Evolutionary conservation across 441 rosid species (phyloP).

Genomic region (Biscutella laevigata): DNA sequence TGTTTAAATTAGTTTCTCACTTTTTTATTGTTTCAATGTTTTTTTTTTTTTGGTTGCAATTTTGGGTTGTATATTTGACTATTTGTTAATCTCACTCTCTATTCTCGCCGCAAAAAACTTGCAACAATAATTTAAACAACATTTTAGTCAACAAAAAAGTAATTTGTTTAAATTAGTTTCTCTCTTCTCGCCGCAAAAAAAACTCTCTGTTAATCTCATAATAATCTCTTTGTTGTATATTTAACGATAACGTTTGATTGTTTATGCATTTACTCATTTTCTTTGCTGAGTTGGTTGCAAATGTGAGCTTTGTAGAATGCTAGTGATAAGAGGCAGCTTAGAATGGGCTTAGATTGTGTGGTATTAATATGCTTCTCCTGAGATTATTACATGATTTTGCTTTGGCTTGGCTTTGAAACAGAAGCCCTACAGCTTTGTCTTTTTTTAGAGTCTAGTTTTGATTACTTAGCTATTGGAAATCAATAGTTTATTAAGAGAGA

Average conservation of each 20-base stretch:
- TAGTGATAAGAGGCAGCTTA: not conserved
- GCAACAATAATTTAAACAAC: too few species aligned
- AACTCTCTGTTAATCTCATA: constrained; percentile 17
- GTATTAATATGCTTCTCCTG: not conserved
- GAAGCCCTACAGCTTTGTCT: not conserved
- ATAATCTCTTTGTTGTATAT: not conserved
- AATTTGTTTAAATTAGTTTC: too few species aligned
- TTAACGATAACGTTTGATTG: not conserved
- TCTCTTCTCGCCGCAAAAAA: constrained; percentile 20
- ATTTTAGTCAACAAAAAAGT: too few species aligned
- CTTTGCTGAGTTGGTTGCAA: constrained; percentile 1
- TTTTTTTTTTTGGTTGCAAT: too few species aligned
- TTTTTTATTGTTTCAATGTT: not conserved
- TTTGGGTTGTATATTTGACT: too few species aligned
- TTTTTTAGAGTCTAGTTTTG: not conserved
- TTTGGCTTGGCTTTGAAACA: not conserved
- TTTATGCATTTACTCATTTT: not conserved
- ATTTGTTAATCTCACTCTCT: too few species aligned
- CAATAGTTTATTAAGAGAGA: not conserved
- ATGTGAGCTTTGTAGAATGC: constrained; percentile 1
- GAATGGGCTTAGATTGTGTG: not conserved
- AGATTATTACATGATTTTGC: not conserved
- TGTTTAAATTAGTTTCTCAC: not conserved
- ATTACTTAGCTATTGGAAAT: not conserved
- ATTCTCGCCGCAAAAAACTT: too few species aligned